These are phyloP conservation scores for Nitzschia inconspicua DNA, from an alignment of 108 stramenopile species.

Conservation along the genomic window DNA sequence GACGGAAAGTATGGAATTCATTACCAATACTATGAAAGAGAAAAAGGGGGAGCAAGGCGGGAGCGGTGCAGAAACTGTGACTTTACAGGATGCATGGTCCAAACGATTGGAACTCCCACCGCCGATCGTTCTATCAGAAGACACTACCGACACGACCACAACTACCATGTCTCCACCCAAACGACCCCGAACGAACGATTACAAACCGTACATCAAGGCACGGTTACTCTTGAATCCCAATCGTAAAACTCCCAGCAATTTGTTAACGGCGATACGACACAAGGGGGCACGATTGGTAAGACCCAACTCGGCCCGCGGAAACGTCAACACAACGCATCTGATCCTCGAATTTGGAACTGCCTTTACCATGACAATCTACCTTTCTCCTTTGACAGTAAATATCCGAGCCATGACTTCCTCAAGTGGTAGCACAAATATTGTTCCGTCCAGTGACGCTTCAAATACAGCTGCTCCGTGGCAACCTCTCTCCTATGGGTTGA, in stretches of 20 bases:
- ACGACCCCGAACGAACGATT: conserved; percentile 2
- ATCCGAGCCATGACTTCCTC: conserved; percentile 39
- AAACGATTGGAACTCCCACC: conserved; percentile 45
- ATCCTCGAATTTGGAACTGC: conserved; percentile 62
- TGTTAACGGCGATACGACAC: conserved; percentile 60
- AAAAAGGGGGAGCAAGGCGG: conserved; percentile 16
- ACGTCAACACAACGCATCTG: conserved; percentile 28
- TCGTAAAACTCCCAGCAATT: conserved; percentile 45
- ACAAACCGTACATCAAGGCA: conserved; percentile 29
- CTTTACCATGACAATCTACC: conserved; percentile 78
- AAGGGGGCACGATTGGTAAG: conserved; percentile 54
- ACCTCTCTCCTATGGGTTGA: conserved; percentile 27
- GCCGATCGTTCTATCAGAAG: conserved; percentile 1
- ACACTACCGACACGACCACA: neutral
- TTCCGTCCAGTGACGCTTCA: neutral
- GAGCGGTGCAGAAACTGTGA: conserved; percentile 22
- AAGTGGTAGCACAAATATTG: neutral
- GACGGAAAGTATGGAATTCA: conserved; percentile 37
- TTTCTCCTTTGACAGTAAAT: conserved; percentile 64
- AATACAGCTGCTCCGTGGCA: conserved; percentile 13
- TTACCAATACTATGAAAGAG: conserved; percentile 24
- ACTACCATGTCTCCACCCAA: conserved; percentile 1
- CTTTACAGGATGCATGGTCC: conserved; percentile 82
- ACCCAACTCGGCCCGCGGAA: conserved; percentile 17
- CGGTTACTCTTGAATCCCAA: conserved; percentile 56